These are phyloP conservation scores for Aureobasidium sp. DNA, from an alignment of 2,329 filamentous ascomycete genomes.

Conservation along the genomic window DNA sequence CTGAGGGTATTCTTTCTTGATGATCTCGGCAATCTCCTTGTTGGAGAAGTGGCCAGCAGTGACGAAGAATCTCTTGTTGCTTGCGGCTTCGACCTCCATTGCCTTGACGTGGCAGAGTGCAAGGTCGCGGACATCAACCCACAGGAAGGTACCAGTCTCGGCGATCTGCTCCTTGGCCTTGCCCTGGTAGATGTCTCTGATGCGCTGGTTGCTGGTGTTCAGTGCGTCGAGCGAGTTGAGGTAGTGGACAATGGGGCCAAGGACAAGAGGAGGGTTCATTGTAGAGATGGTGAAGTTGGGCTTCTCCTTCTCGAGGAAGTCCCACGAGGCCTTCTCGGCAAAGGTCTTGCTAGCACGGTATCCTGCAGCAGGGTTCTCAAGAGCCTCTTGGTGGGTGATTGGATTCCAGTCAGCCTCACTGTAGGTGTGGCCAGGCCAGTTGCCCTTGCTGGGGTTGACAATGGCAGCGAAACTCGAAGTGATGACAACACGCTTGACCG, in stretches of 20 bases:
- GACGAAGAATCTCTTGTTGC: conserved; percentile 58
- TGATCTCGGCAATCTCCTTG: conserved; percentile 49
- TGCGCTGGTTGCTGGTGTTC: conserved; percentile 66
- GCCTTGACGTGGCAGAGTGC: conserved; percentile 58
- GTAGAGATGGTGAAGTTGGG: conserved; percentile 44
- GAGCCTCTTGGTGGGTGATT: conserved; percentile 45
- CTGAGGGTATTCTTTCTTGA: conserved; percentile 50
- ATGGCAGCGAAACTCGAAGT: conserved; percentile 66
- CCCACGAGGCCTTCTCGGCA: conserved; percentile 49
- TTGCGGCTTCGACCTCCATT: conserved; percentile 48
- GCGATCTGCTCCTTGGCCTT: conserved; percentile 52
- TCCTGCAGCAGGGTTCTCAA: conserved; percentile 36
- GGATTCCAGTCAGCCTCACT: conserved; percentile 53
- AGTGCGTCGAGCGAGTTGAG: conserved; percentile 56
- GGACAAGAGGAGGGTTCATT: conserved; percentile 45
- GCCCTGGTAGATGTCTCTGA: conserved; percentile 58
- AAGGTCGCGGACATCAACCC: conserved; percentile 48
- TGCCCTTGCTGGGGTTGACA: conserved; percentile 49
- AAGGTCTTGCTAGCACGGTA: conserved; percentile 56
- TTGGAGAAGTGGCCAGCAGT: conserved; percentile 56
- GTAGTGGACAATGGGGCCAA: conserved; percentile 49
- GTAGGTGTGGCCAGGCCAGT: conserved; percentile 43
- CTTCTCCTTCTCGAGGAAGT: conserved; percentile 46
- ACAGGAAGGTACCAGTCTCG: conserved; percentile 48
- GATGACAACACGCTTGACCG: conserved; percentile 66